Conservation (phyloP, 768 basidiomycete species). For the Tubosaeta sp. region DNA sequence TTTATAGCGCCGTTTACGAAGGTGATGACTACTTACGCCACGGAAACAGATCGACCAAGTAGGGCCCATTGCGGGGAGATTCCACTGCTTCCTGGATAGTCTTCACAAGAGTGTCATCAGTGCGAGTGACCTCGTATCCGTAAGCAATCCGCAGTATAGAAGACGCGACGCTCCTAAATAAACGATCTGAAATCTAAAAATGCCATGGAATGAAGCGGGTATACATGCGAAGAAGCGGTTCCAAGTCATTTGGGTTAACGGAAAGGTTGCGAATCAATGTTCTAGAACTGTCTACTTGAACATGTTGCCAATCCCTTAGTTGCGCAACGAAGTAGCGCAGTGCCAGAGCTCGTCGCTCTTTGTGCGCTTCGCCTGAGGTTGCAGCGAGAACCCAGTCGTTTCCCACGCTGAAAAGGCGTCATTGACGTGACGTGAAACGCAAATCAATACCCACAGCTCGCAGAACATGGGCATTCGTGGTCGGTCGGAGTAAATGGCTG, state of each 20-base stretch:
- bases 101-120: constrained; percentile 3
- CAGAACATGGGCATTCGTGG: constrained; percentile 1
- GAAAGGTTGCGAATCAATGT: constrained; percentile 2
- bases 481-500: constrained; percentile 2
- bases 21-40: not conserved
- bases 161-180: not conserved
- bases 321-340: constrained; percentile 10
- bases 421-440: not conserved
- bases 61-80: not conserved
- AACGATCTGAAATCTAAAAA: not conserved
- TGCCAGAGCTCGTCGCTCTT: constrained; percentile 5
- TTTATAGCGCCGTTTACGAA: not conserved
- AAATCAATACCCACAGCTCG: not conserved
- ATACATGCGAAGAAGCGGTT: not conserved
- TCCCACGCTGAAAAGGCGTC: not conserved
- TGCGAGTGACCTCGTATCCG: constrained; percentile 4
- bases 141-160: not conserved
- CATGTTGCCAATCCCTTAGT: constrained; percentile 12
- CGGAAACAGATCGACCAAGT: constrained; percentile 9
- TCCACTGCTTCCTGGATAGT: constrained; percentile 3
- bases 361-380: constrained; percentile 9
- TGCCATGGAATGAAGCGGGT: not conserved
- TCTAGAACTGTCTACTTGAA: constrained; percentile 7
- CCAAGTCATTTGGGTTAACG: not conserved
- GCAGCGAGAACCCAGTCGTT: not conserved